Conservation (phyloP, 495 filamentous ascomycete species). For the Baudoinia panamericana region DNA sequence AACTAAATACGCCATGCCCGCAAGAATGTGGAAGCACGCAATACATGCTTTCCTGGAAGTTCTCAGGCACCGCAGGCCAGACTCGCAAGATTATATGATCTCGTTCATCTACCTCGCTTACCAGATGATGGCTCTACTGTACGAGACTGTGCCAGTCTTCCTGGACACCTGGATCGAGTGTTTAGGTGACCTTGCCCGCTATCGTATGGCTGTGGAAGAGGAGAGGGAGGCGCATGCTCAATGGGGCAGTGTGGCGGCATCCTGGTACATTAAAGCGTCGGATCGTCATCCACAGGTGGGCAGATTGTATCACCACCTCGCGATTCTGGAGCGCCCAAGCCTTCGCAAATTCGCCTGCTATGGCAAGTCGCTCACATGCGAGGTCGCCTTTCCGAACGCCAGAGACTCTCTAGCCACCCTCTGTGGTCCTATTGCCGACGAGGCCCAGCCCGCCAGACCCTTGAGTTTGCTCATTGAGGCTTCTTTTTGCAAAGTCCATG, state of each 20-base stretch:
- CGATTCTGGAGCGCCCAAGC: constrained; percentile 65
- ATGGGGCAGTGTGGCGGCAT: constrained; percentile 63
- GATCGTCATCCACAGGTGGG: constrained; percentile 58
- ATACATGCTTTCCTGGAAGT: constrained; percentile 70
- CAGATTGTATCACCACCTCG: constrained; percentile 72
- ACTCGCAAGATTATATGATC: constrained; percentile 64
- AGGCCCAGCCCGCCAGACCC: constrained; percentile 23
- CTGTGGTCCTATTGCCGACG: constrained; percentile 51
- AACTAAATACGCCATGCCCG: constrained; percentile 65
- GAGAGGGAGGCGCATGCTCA: constrained; percentile 47
- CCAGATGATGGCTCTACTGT: constrained; percentile 63
- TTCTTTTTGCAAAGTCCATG: constrained; percentile 52
- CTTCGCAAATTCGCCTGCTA: constrained; percentile 70
- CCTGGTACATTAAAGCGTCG: constrained; percentile 72
- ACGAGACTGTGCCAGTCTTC: constrained; percentile 63
- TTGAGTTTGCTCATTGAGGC: constrained; percentile 34
- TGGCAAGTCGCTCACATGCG: constrained; percentile 27
- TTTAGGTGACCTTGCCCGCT: constrained; percentile 62
- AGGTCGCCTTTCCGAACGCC: constrained; percentile 34
- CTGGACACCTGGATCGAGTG: constrained; percentile 87
- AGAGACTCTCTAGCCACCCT: constrained; percentile 58
- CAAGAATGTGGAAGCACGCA: constrained; percentile 72
- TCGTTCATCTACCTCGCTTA: constrained; percentile 73
- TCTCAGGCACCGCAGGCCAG: constrained; percentile 53
- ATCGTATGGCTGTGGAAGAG: constrained; percentile 70